Percentiles rank a stretch among this genome's conserved stretches.
Evolutionary conservation across 257 asterid species (phyloP).

Genomic region (Prunella vulgaris): DNA sequence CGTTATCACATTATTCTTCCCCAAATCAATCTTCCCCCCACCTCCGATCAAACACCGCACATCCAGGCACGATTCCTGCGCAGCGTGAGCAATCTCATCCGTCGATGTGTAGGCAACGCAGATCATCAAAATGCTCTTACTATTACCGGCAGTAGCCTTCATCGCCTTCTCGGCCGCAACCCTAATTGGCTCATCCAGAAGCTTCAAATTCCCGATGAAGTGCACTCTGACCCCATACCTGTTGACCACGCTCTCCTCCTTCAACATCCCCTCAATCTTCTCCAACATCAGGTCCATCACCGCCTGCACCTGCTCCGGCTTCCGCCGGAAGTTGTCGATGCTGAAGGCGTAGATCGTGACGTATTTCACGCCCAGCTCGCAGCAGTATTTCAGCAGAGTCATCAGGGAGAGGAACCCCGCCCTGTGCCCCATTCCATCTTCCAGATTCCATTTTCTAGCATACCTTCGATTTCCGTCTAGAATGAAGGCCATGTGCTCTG

Average conservation of each 20-base stretch:
- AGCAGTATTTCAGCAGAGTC: slow-evolving; percentile 62
- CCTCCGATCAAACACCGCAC: no score
- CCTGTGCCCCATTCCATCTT: slow-evolving; percentile 55
- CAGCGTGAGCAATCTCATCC: slow-evolving; percentile 57
- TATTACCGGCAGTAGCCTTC: slow-evolving; percentile 50
- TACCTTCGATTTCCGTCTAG: slow-evolving; percentile 75
- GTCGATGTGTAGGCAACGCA: slow-evolving; percentile 73
- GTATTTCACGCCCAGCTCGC: slow-evolving; percentile 54
- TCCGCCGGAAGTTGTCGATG: slow-evolving; percentile 76
- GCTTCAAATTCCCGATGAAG: slow-evolving; percentile 61
- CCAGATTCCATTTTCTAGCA: slow-evolving; percentile 45
- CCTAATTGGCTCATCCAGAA: slow-evolving; percentile 40
- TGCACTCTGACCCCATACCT: slow-evolving; percentile 61
- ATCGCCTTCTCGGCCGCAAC: slow-evolving; percentile 60
- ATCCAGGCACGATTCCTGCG: slow-evolving; percentile 41
- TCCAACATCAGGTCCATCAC: slow-evolving; percentile 72
- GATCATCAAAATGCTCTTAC: slow-evolving; percentile 32
- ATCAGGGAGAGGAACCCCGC: slow-evolving; percentile 63
- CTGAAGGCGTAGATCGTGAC: slow-evolving; percentile 67
- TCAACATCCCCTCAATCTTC: slow-evolving; percentile 60
- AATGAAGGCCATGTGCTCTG: slow-evolving; percentile 64
- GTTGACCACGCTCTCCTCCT: slow-evolving; percentile 44
- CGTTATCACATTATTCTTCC: slow-evolving; percentile 24
- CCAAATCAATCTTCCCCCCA: no score
- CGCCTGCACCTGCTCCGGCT: slow-evolving; percentile 50